Base-by-base conservation (phyloP, 2,329 filamentous ascomycete genomes). In the Colletotrichum tamarilloi region DNA sequence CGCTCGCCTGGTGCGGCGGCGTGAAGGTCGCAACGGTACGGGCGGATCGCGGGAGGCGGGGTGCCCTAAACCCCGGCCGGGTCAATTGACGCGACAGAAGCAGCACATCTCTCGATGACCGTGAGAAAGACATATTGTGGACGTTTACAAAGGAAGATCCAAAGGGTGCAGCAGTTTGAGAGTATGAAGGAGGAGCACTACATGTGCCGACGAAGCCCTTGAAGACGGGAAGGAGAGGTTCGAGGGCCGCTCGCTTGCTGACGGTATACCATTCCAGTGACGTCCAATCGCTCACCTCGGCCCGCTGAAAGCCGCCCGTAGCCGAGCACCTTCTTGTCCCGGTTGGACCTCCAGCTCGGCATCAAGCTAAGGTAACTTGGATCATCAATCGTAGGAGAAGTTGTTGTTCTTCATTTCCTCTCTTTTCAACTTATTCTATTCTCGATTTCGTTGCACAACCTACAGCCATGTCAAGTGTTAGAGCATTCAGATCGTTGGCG, bases 1-100 rank as follows among this genome's bases (percentile, higher is more conserved):
- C 93, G 75, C 90, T 90, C 46, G 95, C 94, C 85, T 98, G 95
- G 82, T 95, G 91, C 2, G 92, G 90, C 74, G 95, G 90, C 9
- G 93, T 94, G 82, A 97, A 95, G 56, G 90, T 95, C 72, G 95
- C 93, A 77, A 93, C 87, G 67, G 85, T 78, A 72, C 84, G 82
- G 78, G 72, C 78, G 62, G 75, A 78, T 73, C 77, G 76, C 67
- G 78, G 75, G 73, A 79, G 79, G 78, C 79, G 81, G 77, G 82
- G 77, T 32, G 71, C 71, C 46, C 67, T 73, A 56, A 73, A 66
- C 26, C 67, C 57, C 12, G 75, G 53, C 38, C 62, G 73, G 55
- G 78, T 77, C 80, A 84, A 82, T 81, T 84, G 84, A 76, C 83
- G 83, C 62, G 86, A 83, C 71, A 88, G 80, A 66, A 80, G 80